Evolutionary conservation across 2,329 filamentous ascomycete species (phyloP).

Genomic region (Chrysoporthe puriensis): DNA sequence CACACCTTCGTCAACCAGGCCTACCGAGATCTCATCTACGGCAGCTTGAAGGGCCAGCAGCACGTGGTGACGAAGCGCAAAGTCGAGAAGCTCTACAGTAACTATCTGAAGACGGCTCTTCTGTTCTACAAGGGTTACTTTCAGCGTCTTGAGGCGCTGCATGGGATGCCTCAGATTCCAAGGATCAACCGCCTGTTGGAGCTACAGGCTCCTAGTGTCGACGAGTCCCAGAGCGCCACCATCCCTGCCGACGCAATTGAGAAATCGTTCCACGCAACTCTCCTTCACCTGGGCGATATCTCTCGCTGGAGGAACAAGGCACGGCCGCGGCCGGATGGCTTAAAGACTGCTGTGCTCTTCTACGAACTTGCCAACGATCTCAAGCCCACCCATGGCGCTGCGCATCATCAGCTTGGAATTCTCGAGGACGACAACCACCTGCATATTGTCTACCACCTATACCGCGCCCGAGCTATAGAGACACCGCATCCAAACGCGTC

Average conservation of each 20-base stretch:
- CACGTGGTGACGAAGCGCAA: constrained; percentile 71
- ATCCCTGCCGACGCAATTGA: constrained; percentile 63
- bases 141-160: constrained; percentile 70
- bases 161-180: constrained; percentile 53
- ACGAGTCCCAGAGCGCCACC: constrained; percentile 49
- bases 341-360: constrained; percentile 79
- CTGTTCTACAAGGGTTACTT: constrained; percentile 88
- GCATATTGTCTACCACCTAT: constrained; percentile 85
- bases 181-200: constrained; percentile 49
- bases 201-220: constrained; percentile 45
- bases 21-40: constrained; percentile 72
- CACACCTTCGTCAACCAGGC: constrained; percentile 78
- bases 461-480: constrained; percentile 76
- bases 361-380: constrained; percentile 82
- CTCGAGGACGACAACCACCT: constrained; percentile 81
- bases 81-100: constrained; percentile 77
- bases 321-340: constrained; percentile 73
- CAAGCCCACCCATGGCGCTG: constrained; percentile 76
- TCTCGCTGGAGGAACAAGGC: constrained; percentile 82
- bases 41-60: constrained; percentile 51
- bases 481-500: constrained; percentile 75
- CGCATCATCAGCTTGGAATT: constrained; percentile 89
- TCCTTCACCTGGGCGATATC: constrained; percentile 88
- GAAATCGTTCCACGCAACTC: constrained; percentile 78
- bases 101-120: constrained; percentile 86